phyloP scores from a whole-genome alignment of 2,329 filamentous ascomycete genomes.

The Grosmannia huntii region DNA sequence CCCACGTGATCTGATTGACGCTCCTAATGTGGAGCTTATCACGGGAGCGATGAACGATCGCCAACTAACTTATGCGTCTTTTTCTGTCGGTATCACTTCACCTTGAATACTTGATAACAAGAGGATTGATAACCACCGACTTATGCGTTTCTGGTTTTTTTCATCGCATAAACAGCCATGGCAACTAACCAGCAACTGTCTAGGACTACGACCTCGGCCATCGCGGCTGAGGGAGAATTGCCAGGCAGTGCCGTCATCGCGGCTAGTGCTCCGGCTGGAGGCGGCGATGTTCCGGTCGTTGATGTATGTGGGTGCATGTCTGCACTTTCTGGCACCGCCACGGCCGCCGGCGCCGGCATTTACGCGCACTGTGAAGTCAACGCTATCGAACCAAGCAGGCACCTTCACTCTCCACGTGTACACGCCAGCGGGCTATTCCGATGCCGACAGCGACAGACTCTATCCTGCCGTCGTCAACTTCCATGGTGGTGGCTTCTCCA shows the following conservation, averaged over 20 bases:
- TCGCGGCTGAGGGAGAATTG: background rate
- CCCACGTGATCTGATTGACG: no score
- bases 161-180: background rate
- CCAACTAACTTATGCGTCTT: no score
- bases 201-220: no score
- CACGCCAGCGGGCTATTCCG: background rate
- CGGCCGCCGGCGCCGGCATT: conserved; percentile 49
- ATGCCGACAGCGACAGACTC: background rate
- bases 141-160: no score
- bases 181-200: background rate
- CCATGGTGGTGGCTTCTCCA: conserved; percentile 54
- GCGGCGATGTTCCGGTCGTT: conserved; percentile 54
- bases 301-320: conserved; percentile 55
- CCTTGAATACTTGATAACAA: no score
- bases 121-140: no score
- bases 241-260: conserved; percentile 20
- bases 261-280: conserved; percentile 49
- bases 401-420: background rate
- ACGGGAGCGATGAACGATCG: no score
- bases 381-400: conserved; percentile 13
- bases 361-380: conserved; percentile 37
- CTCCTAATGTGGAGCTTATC: no score
- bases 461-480: conserved; percentile 49
- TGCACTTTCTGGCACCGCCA: conserved; percentile 50
- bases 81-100: no score